Evolutionary conservation across 1,139 yeast species (phyloP).

Genomic region (Tardiomyces depauwii): DNA sequence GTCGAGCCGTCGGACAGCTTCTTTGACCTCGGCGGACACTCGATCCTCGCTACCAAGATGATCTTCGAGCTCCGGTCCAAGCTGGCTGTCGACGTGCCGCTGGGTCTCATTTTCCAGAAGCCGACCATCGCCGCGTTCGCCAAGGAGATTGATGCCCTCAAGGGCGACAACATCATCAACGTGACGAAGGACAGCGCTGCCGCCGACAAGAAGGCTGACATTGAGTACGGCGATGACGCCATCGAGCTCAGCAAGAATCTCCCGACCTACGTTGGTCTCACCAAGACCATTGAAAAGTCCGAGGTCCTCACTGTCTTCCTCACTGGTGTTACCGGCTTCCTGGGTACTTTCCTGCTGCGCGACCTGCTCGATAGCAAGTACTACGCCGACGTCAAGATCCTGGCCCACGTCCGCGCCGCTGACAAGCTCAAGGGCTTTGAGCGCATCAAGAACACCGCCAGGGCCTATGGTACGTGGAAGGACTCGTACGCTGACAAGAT

Average conservation of each 20-base stretch:
- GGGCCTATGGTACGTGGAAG: conserved; percentile 80
- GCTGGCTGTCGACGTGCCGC: conserved; percentile 69
- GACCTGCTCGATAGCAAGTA: conserved; percentile 47
- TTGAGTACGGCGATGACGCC: conserved; percentile 72
- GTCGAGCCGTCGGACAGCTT: conserved; percentile 75
- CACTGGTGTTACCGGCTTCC: conserved; percentile 94
- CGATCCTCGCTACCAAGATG: conserved; percentile 94
- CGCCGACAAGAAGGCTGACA: conserved; percentile 19
- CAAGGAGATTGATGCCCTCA: conserved; percentile 48
- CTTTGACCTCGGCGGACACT: conserved; percentile 97
- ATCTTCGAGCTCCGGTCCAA: conserved; percentile 80
- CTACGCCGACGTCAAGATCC: conserved; percentile 40
- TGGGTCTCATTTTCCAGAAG: conserved; percentile 78
- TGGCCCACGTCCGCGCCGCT: conserved; percentile 86
- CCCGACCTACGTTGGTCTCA: conserved; percentile 35
- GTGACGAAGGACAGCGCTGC: conserved; percentile 20
- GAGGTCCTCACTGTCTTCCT: conserved; percentile 55
- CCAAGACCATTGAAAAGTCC: conserved; percentile 24
- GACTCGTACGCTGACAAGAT: conserved; percentile 47
- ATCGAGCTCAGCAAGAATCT: conserved; percentile 36
- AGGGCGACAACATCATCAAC: conserved; percentile 30
- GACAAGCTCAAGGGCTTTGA: conserved; percentile 57
- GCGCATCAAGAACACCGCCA: conserved; percentile 66
- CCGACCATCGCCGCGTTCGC: conserved; percentile 82
- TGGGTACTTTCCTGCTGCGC: conserved; percentile 78